These are phyloP conservation scores for Gamarada debralockiae DNA, from an alignment of 495 filamentous ascomycete genomes.

Conservation along the genomic window DNA sequence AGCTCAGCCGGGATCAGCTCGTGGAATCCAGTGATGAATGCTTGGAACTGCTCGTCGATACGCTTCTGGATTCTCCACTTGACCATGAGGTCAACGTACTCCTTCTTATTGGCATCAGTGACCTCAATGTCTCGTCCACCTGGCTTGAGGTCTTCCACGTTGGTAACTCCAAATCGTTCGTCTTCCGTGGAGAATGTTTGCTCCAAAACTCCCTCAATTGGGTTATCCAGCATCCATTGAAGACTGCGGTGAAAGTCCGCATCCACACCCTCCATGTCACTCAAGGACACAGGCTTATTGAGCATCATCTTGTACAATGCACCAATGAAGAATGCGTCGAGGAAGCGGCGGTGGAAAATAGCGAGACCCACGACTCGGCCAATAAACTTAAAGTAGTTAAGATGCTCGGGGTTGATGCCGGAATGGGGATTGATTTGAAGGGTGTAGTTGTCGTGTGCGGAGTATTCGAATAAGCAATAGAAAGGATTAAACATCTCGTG, in stretches of 20 bases:
- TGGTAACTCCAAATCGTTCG: constrained; percentile 91
- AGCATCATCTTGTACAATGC: constrained; percentile 99
- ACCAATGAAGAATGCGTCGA: constrained; percentile 99
- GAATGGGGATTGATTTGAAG: constrained; percentile 99
- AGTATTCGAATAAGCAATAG: constrained; percentile 99
- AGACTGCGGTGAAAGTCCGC: constrained; percentile 94
- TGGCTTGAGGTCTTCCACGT: constrained; percentile 89
- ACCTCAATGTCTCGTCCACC: constrained; percentile 89
- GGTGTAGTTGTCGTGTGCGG: constrained; percentile 99
- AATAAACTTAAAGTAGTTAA: constrained; percentile 99
- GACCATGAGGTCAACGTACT: constrained; percentile 93
- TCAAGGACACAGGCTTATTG: constrained; percentile 83
- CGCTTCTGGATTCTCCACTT: constrained; percentile 99
- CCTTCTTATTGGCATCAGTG: constrained; percentile 93
- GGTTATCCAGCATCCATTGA: constrained; percentile 96
- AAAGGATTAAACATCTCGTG: constrained; percentile 99
- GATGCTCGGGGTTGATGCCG: constrained; percentile 97
- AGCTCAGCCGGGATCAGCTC: constrained; percentile 95
- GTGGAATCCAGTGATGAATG: constrained; percentile 95
- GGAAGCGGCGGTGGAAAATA: constrained; percentile 96
- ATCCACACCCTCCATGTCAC: constrained; percentile 99
- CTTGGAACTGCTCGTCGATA: constrained; percentile 95
- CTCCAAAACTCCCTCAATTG: constrained; percentile 86
- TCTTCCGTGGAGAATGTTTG: constrained; percentile 95
- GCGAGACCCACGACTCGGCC: constrained; percentile 95